phyloP scores from a whole-genome alignment of 164 flowering plant genomes.

The Protea cynaroides region DNA sequence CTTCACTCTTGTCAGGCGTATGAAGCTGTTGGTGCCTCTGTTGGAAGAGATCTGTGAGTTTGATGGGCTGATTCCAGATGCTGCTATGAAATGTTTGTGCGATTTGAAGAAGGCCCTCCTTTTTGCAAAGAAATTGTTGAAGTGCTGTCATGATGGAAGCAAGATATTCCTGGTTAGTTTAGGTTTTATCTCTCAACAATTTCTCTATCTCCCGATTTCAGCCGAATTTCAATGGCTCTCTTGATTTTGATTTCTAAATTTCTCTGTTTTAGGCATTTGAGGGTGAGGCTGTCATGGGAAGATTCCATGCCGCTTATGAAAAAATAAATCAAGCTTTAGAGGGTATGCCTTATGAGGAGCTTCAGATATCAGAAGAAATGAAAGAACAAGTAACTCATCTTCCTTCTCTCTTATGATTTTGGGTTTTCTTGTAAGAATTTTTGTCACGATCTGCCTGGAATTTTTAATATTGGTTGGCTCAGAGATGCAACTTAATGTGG shows the following conservation, averaged over 20 bases:
- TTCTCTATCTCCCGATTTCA: background rate
- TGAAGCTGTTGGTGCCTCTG: slow-evolving; percentile 59
- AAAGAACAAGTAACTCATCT: slow-evolving; percentile 53
- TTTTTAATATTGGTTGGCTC: too few species aligned
- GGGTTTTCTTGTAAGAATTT: too few species aligned
- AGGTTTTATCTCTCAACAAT: slow-evolving; percentile 5
- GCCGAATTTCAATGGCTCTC: background rate
- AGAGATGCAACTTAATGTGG: too few species aligned
- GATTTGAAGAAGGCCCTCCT: slow-evolving; percentile 43
- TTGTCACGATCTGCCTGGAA: too few species aligned
- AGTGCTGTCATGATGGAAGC: slow-evolving; percentile 60
- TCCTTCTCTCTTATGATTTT: background rate
- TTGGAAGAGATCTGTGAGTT: slow-evolving; percentile 54
- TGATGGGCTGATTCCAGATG: slow-evolving; percentile 23
- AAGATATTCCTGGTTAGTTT: slow-evolving; percentile 60
- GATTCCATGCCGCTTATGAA: slow-evolving; percentile 45
- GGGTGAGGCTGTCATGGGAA: slow-evolving; percentile 42
- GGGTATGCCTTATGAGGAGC: slow-evolving; percentile 46
- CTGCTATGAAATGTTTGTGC: slow-evolving; percentile 19
- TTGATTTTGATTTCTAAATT: background rate
- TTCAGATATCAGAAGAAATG: slow-evolving; percentile 70
- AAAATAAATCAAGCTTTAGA: slow-evolving; percentile 47
- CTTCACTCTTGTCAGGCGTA: slow-evolving; percentile 44
- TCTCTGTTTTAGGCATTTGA: slow-evolving; percentile 48
- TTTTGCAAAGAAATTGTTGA: slow-evolving; percentile 52